A percentile compares a stretch with the other conserved stretches of the same genome.
These are phyloP conservation scores for Phytophthora palmivora DNA, from an alignment of 352 stramenopile species.

Conservation along the genomic window DNA sequence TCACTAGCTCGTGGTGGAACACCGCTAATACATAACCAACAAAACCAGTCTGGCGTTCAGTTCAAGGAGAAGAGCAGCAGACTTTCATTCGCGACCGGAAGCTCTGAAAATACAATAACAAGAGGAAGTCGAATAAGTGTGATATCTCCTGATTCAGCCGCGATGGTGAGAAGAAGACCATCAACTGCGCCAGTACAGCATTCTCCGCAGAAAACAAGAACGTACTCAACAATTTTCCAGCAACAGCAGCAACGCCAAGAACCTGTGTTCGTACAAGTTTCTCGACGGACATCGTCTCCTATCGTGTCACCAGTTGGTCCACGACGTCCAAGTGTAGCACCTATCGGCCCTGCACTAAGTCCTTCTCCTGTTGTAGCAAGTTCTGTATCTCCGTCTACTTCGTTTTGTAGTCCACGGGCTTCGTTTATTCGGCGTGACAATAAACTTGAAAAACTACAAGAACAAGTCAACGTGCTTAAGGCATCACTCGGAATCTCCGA, in stretches of 20 bases:
- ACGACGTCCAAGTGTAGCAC: slow-evolving; percentile 60
- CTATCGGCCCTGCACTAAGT: slow-evolving; percentile 36
- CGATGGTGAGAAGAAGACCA: slow-evolving; percentile 1
- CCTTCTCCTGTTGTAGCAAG: slow-evolving; percentile 3
- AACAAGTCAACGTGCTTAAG: slow-evolving; percentile 81
- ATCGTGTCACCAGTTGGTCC: slow-evolving; percentile 39
- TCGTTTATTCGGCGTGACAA: slow-evolving; percentile 55
- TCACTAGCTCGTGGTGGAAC: neutral
- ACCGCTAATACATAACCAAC: neutral
- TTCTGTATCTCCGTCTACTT: neutral
- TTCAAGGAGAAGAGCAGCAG: slow-evolving; percentile 3
- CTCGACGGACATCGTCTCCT: slow-evolving; percentile 60
- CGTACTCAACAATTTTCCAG: slow-evolving; percentile 26
- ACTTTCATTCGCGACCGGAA: slow-evolving; percentile 3
- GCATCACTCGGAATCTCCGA: slow-evolving; percentile 75
- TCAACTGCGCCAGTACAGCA: slow-evolving; percentile 20
- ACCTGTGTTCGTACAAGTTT: slow-evolving; percentile 64
- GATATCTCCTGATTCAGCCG: slow-evolving; percentile 9
- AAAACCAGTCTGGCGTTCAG: neutral
- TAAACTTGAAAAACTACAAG: slow-evolving; percentile 69
- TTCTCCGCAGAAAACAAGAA: slow-evolving; percentile 10
- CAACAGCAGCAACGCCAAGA: slow-evolving; percentile 25
- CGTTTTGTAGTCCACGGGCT: slow-evolving; percentile 20
- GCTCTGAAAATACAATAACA: neutral
- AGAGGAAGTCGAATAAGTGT: slow-evolving; percentile 24